Base-by-base conservation (phyloP, 1,139 yeast species). In the Magnusiomyces fungicola region DNA sequence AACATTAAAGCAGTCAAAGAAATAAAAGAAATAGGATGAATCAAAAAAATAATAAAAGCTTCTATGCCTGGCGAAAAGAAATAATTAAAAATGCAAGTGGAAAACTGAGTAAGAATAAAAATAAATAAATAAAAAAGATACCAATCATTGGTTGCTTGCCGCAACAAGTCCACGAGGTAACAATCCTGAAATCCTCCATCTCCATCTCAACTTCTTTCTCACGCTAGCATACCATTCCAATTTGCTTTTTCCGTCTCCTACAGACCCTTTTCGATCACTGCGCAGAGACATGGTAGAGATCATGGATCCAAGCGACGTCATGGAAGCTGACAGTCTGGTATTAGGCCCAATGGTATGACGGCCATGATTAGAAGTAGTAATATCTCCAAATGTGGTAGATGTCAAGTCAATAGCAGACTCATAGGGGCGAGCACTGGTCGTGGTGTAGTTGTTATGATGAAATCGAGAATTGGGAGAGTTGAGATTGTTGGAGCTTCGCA, bases 101-200 rank as follows among this genome's bases (percentile, higher is more conserved):
- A 27, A 27, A 27, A 12, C 10, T 7, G 30, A 12, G 7, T 27
- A 27, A 27, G 12, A 27, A 27, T 27, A 7, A 7, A 12, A 27
- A 27, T 27, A 27, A 7, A 27, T 27, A 34, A 16, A 9, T 18
- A 34, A 18, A 34, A 34, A 34, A 34, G 19, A 18, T 18, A 19
- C 10, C 16, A 34, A 34, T 19, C 23, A 16, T 18, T 7, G 7
- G 6, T 32, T 32, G 18, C 16, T 4, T 14, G 5, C 19, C 23
- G 6, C 6, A 4, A 36, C 41, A 27, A 38, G 4, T 12, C 41
- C 29, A 21, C 33, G 46, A 5, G 50, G 50, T 12, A 48, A 38
- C 3, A 48, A 25, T 7, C 50, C 50, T n/a, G 38, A 44, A 10
- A 48, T 22, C 14, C 50, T 18, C 50, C 50, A 48, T 10, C 50